phyloP scores from a whole-genome alignment of 768 basidiomycete species.

The Mycena galericulata region DNA sequence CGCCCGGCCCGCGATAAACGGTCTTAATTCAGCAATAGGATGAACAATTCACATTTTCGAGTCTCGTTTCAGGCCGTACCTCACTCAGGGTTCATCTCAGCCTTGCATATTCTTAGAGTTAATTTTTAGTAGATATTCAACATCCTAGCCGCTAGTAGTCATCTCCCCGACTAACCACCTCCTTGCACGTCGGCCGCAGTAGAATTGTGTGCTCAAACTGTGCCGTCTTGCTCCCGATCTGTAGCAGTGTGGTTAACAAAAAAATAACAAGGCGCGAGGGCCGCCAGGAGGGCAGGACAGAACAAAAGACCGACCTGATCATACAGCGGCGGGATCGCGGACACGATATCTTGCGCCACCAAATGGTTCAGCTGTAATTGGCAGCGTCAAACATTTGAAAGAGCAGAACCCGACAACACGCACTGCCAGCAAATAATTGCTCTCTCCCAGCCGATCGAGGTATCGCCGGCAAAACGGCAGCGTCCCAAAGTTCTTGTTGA shows the following conservation, averaged over 20 bases:
- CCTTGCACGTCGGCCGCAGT: conserved; percentile 86
- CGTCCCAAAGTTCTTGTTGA: conserved; percentile 94
- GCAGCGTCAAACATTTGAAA: conserved; percentile 7
- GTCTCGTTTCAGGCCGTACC: no score
- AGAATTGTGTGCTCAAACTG: conserved; percentile 81
- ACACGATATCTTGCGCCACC: conserved; percentile 88
- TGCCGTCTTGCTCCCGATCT: conserved; percentile 34
- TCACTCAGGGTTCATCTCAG: no score
- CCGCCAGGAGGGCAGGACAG: no score
- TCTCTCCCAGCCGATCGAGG: conserved; percentile 92
- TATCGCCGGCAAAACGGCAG: conserved; percentile 96
- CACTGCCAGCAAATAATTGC: conserved; percentile 92
- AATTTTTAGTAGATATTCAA: no score
- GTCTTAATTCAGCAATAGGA: no score
- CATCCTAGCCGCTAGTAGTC: conserved; percentile 75
- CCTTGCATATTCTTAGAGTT: no score
- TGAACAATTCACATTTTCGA: no score
- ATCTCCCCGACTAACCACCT: conserved; percentile 86
- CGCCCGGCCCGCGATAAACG: no score
- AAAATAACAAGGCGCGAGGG: no score
- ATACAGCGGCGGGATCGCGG: conserved; percentile 92
- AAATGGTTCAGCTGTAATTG: conserved; percentile 84
- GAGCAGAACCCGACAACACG: no score
- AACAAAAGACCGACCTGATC: conserved; percentile 66
- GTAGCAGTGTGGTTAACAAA: not conserved